phyloP scores from a whole-genome alignment of 495 filamentous ascomycete genomes.

The Penicillium riverlandense region DNA sequence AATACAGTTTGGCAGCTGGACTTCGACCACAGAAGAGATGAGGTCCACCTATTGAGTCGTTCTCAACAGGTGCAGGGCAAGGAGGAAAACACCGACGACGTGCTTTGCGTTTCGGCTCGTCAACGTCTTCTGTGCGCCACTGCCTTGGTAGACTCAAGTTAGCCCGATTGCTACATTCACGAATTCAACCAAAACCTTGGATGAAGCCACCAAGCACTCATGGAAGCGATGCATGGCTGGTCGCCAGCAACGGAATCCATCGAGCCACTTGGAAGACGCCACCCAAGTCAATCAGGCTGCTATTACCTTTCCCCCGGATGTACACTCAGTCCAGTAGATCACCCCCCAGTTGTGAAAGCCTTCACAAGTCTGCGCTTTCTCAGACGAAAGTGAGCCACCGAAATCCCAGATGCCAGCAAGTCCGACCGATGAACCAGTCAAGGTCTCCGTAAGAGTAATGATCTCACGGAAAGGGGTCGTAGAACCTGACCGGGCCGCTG shows the following conservation, averaged over 20 bases:
- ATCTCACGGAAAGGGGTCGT: slow-evolving; percentile 36
- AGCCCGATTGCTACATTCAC: slow-evolving; percentile 1
- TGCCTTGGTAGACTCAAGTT: slow-evolving; percentile 1
- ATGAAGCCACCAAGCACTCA: too few species aligned
- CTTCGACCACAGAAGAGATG: slow-evolving; percentile 6
- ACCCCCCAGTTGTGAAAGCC: slow-evolving; percentile 21
- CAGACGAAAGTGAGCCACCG: slow-evolving; percentile 9
- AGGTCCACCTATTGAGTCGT: not conserved
- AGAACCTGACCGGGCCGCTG: slow-evolving; percentile 26
- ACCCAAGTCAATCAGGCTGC: slow-evolving; percentile 1
- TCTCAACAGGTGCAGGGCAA: slow-evolving; percentile 1
- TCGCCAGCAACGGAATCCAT: too few species aligned
- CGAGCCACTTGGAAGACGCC: not conserved
- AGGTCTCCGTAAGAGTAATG: slow-evolving; percentile 37
- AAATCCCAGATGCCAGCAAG: slow-evolving; percentile 25
- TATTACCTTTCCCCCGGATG: slow-evolving; percentile 33
- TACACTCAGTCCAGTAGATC: slow-evolving; percentile 8
- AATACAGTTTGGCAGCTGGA: slow-evolving; percentile 55
- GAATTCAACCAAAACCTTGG: too few species aligned
- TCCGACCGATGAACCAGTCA: slow-evolving; percentile 44
- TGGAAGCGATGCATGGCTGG: too few species aligned
- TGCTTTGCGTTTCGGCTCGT: too few species aligned
- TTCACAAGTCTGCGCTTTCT: slow-evolving; percentile 23
- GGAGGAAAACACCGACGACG: too few species aligned
- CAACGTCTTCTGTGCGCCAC: not conserved